Conservation (phyloP, 2,329 filamentous ascomycete genomes). For the Microcyclospora pomicola region DNA sequence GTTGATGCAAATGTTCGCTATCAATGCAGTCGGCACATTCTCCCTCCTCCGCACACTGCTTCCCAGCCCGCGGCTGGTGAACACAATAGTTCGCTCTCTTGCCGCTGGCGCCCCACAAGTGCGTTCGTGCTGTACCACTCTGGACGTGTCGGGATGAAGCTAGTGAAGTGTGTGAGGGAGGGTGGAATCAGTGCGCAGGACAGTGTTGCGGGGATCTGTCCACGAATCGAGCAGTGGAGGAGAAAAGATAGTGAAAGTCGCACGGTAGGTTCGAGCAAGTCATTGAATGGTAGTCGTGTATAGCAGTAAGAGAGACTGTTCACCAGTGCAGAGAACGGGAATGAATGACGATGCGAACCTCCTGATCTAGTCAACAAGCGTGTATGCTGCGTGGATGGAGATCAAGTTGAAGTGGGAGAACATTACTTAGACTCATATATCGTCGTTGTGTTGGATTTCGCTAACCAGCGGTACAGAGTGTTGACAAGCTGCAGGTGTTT, state of each 20-base stretch:
- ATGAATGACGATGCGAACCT: too few species aligned
- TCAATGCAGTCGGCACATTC: conserved; percentile 32
- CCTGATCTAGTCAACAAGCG: too few species aligned
- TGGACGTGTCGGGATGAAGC: conserved; percentile 31
- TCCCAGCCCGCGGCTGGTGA: conserved; percentile 24
- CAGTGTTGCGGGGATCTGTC: conserved; percentile 26
- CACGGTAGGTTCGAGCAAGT: conserved; percentile 31
- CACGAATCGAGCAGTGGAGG: conserved; percentile 23
- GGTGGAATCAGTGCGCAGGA: conserved; percentile 30
- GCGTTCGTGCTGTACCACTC: conserved; percentile 31
- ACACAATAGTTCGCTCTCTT: conserved; percentile 32
- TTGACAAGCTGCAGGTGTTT: too few species aligned
- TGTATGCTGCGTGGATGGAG: too few species aligned
- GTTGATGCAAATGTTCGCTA: conserved; percentile 25
- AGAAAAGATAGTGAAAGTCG: conserved; percentile 26
- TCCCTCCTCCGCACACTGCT: conserved; percentile 25
- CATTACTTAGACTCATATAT: too few species aligned
- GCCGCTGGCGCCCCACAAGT: conserved; percentile 31
- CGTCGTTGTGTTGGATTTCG: too few species aligned
- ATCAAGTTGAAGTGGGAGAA: too few species aligned
- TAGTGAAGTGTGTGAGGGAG: conserved; percentile 32
- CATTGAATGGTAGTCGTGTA: conserved; percentile 27
- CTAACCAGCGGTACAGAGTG: too few species aligned
- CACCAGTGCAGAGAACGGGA: too few species aligned
- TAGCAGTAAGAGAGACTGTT: too few species aligned